These are phyloP conservation scores for Coemansia sp. DNA, from an alignment of 192 early-diverging fungal species.

Conservation along the genomic window DNA sequence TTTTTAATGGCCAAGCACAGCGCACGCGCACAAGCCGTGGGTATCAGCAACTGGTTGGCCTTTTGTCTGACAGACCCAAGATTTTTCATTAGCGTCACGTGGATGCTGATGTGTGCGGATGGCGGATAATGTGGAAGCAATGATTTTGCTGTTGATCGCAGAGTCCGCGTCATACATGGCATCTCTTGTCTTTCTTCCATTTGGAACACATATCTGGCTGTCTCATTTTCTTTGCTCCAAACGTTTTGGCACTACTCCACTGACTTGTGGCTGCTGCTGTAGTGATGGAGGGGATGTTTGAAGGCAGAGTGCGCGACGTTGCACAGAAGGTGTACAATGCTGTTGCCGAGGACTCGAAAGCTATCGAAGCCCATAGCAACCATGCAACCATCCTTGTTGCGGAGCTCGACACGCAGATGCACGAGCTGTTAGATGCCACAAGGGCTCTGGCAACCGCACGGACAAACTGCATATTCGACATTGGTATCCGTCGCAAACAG, in stretches of 20 bases:
- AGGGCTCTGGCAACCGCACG: slow-evolving; percentile 23
- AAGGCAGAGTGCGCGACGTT: slow-evolving; percentile 31
- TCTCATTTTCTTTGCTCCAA: no score
- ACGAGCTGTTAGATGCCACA: slow-evolving; percentile 33
- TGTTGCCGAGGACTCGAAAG: slow-evolving; percentile 16
- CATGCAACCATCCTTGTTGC: slow-evolving; percentile 22
- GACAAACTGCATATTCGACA: slow-evolving; percentile 31
- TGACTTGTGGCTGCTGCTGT: no score
- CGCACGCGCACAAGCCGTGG: not conserved
- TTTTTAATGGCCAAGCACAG: not conserved
- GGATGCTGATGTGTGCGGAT: not conserved
- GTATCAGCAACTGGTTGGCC: no score
- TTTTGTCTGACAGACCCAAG: no score
- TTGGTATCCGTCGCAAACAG: slow-evolving; percentile 15
- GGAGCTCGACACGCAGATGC: slow-evolving; percentile 45
- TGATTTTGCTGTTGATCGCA: no score
- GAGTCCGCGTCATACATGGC: no score
- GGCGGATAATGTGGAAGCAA: no score
- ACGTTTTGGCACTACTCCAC: no score
- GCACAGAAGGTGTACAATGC: slow-evolving; percentile 31
- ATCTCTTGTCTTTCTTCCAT: no score
- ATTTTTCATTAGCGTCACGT: slow-evolving; percentile 3
- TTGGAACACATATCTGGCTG: no score
- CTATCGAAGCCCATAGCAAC: slow-evolving; percentile 21
- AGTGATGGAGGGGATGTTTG: slow-evolving; percentile 17